Evolutionary conservation across 805 yeast species (phyloP), one percentile per base, ranked within the genome.

Genomic region (Wickerhamomyces hampshirensis): DNA sequence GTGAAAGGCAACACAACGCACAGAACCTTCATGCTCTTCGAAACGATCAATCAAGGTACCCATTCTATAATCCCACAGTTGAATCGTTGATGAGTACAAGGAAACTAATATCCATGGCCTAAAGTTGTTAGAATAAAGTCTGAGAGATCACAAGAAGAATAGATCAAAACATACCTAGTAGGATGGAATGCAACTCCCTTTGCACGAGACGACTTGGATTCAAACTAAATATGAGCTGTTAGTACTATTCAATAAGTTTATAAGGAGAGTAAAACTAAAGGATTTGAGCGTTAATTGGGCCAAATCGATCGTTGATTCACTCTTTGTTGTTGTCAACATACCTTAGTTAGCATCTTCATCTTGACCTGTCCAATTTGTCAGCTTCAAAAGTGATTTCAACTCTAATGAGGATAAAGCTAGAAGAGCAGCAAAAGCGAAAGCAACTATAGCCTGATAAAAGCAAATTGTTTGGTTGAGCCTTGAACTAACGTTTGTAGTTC

Each of bases 41-140:
- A 88, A 93, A 40, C 97, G 76, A 62, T 89, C 98, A 58, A 93
- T 80, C 58, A 93, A 67, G 4, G 97, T 88, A 30, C 99, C 99
- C 99, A 93, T 93, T 56, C 99, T 80, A 65, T 94, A 93, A 64
- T 93, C 99, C 99, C 99, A 93, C 46, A 93, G 72, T 63, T 94
- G 98, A 59, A 93, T 91, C n/a, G 96, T 88, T n/a, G 96, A 87
- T 18, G 96, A 85, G 62, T 91, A 93, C 43, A 94, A 72, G 6
- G 98, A 88, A 23, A 89, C 98, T 51, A 93, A 71, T 42, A 88
- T 86, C 97, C 96, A 93, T 41, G 98, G 97, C 61, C 93, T 73
- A 31, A 50, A 29, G 17, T 23, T 17, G 56, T 49, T 47, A 47
- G 49, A 38, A 46, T 14, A 5, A 11, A 10, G n/a, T n/a, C n/a